Base-by-base conservation (phyloP, 225 moss, liverwort and hornwort genomes). In the Polytrichum commune region DNA sequence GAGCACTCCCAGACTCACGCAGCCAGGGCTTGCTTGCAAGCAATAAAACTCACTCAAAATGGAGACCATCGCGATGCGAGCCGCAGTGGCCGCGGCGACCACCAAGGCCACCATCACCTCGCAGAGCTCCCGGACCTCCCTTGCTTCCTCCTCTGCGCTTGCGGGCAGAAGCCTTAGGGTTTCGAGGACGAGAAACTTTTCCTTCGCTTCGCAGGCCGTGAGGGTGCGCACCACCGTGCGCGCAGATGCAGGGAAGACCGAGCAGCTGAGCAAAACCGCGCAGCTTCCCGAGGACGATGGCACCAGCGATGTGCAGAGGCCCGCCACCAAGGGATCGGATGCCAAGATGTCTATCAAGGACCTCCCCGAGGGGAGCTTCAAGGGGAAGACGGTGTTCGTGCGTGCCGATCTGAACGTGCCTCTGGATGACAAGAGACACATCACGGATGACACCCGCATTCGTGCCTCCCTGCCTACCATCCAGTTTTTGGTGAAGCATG, bases 361-460 rank as follows among this genome's bases (percentile, higher is more conserved):
- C 29, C 74, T 93, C 0, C 74, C 86, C 13, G 69, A 75, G 60
- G 71, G 56, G 22, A 80, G 85, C 5, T 88, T 96, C 67, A 72
- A 93, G 79, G 92, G 90, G 61, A 84, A 74, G 82, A 86, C 90
- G 18, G 93, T 96, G 69, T 96, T 96, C 63, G 79, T 96, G 68
- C 89, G 96, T 27, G 87, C 90, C 23, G 96, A 96, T 81, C 80
- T 96, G 79, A 96, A 96, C 57, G 96, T 96, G 23, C 96, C 92
- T 19, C 66, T 96, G 27, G 71, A 84, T 66, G 73, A 69, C 23
- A 69, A 74, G 5, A 69, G 73, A 30, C 53, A 56, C 1, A 93
- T 96, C 74, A 88, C 90, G 2, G 96, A 96, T 65, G 92, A 93
- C 75, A 96, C 92, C 13, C 92, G 93, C 65, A 96, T 96, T 76